Conservation (phyloP, 306 rosid genomes). For the Malus sylvestris region DNA sequence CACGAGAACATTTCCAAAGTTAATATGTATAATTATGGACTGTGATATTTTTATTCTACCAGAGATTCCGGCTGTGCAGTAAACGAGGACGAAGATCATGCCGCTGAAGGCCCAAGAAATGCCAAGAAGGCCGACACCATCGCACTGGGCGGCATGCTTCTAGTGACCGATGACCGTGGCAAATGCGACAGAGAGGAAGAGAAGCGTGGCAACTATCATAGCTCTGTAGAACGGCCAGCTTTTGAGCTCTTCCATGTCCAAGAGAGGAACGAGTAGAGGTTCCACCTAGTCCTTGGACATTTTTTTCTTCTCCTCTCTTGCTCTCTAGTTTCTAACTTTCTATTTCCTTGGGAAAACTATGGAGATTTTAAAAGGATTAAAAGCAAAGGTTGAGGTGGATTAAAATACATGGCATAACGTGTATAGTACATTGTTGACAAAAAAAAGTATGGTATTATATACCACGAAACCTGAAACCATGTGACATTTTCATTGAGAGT, state of each 20-base stretch:
- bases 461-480: too few relatives aligned
- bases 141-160: neutral
- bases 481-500: too few relatives aligned
- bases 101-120: neutral
- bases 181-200: constrained; percentile 12
- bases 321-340: neutral
- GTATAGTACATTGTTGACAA: too few relatives aligned
- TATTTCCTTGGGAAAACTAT: neutral
- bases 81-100: too few relatives aligned
- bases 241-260: constrained; percentile 6
- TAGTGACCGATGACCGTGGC: constrained; percentile 10
- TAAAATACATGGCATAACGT: too few relatives aligned
- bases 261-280: neutral
- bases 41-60: neutral
- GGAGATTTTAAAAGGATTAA: too few relatives aligned
- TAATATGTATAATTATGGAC: too few relatives aligned
- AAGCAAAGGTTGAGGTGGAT: too few relatives aligned
- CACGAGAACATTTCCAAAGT: neutral
- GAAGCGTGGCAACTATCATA: constrained; percentile 7
- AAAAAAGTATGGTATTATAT: too few relatives aligned
- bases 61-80: neutral
- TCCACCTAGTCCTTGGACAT: constrained; percentile 8
- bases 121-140: constrained; percentile 10
- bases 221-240: constrained; percentile 15
- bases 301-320: neutral